Conservation (phyloP, 129 eudicot species). For the Saposhnikovia divaricata region DNA sequence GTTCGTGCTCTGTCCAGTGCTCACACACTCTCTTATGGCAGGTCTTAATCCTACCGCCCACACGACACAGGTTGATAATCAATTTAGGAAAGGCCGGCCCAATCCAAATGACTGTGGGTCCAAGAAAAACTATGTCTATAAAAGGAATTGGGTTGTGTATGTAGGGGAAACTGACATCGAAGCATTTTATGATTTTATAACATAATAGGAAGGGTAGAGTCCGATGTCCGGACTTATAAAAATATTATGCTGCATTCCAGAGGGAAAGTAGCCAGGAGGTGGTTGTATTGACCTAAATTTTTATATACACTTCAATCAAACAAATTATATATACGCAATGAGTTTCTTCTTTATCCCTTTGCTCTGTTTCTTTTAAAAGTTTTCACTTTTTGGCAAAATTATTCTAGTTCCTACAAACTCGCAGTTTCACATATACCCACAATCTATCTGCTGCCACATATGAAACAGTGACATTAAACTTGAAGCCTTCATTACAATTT, state of each 20-base stretch:
- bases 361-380: background rate
- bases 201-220: too few relatives aligned
- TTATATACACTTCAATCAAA: too few relatives aligned
- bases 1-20: background rate
- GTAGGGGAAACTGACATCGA: too few relatives aligned
- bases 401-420: background rate
- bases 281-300: too few relatives aligned
- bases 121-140: too few relatives aligned
- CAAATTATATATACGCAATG: too few relatives aligned
- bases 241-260: background rate
- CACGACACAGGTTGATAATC: background rate
- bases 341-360: background rate
- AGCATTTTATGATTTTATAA: too few relatives aligned
- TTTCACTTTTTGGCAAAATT: background rate
- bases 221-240: too few relatives aligned
- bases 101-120: too few relatives aligned
- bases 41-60: background rate
- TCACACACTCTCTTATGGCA: background rate
- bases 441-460: background rate
- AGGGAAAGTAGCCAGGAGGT: too few relatives aligned
- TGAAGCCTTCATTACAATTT: background rate
- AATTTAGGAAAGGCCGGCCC: too few relatives aligned
- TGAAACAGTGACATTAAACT: background rate
- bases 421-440: background rate
- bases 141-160: too few relatives aligned